phyloP scores from a whole-genome alignment of 2,329 filamentous ascomycete species.

The Ophiostoma quercus region DNA sequence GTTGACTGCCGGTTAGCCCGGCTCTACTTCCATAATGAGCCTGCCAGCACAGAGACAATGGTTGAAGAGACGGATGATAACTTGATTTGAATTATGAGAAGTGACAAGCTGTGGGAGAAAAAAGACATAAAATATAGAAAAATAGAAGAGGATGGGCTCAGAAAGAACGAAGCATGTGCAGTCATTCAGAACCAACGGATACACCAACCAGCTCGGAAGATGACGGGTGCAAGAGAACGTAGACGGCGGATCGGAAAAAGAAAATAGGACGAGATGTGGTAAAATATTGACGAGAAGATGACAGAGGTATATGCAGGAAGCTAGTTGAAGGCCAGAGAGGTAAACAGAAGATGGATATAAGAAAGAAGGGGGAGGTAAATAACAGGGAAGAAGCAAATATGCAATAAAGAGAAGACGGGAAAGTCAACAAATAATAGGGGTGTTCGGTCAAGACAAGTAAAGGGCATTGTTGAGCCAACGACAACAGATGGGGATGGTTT shows the following conservation, averaged over 20 bases:
- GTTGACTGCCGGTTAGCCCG: no score
- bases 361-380: neutral
- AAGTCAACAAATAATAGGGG: conserved; percentile 6
- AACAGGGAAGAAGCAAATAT: neutral
- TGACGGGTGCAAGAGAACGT: neutral
- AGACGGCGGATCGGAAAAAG: neutral
- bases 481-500: no score
- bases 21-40: no score
- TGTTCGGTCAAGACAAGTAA: neutral
- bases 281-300: neutral
- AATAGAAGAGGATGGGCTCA: no score
- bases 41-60: no score
- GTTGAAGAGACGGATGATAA: no score
- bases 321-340: neutral
- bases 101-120: neutral
- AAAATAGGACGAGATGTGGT: neutral
- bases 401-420: neutral
- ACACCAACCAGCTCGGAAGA: neutral
- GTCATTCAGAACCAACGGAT: neutral
- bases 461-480: no score
- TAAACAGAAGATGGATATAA: neutral
- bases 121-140: neutral
- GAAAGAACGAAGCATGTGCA: neutral
- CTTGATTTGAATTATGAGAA: no score
- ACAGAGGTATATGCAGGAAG: neutral